Evolutionary conservation across 305 asterid species (phyloP), one percentile per base, ranked within the genome.

Genomic region (Fraxinus xanthoxyloides): DNA sequence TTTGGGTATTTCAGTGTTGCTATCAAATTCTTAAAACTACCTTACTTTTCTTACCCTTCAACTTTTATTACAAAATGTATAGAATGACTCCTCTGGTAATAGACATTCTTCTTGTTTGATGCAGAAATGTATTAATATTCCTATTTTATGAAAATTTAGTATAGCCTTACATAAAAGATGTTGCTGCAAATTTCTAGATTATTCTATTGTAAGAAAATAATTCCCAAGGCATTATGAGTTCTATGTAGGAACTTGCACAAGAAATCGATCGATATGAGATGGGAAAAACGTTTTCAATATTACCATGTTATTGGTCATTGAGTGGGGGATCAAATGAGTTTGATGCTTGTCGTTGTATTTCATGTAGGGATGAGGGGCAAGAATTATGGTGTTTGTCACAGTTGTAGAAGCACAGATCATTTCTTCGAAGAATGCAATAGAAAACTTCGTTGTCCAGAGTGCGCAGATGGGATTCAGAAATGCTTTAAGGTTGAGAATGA

Each of bases 211-310:
- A 76, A 80, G 13, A 51, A 51, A 46, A 26, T 82, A 21, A 40
- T 83, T 35, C 84, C 81, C 73, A 78, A 38, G 43, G 87, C 97
- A 12, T 2, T 86, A 67, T 85, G n/a, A 7, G 56, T 84, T 74
- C 26, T 88, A 15, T 15, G 72, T 7, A 86, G 92, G 77, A 86
- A 87, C 43, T 86, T 87, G 87, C 97, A 91, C 89, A 75, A 85
- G 59, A 76, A 87, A 80, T 77, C 90, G 1, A 69, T 90, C n/a
- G 76, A 82, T 7, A 90, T 90, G 76, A 81, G 80, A 31, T 92
- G 96, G 97, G 75, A 85, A 74, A 93, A 84, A 61, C 97, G n/a
- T n/a, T n/a, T n/a, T n/a, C n/a, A n/a, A n/a, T n/a, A n/a, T n/a
- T n/a, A n/a, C n/a, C n/a, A n/a, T n/a, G n/a, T n/a, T n/a, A n/a